Evolutionary conservation across 768 basidiomycete species (phyloP).

Genomic region (Boletellus ananiceps): DNA sequence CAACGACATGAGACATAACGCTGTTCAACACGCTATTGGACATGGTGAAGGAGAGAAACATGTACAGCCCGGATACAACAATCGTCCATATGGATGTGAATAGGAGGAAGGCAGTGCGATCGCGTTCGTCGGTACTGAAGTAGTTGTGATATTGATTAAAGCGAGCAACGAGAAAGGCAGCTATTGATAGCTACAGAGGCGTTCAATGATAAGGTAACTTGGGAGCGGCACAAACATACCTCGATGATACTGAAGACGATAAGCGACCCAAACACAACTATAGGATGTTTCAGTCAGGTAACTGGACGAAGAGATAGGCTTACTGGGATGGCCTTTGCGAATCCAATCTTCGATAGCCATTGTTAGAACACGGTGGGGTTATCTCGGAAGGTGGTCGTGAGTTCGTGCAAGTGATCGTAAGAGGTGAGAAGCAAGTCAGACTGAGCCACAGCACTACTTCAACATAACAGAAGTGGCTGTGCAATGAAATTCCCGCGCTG

Average conservation of each 20-base stretch:
- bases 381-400: conserved; percentile 22
- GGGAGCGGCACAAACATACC: conserved; percentile 32
- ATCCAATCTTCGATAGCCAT: conserved; percentile 41
- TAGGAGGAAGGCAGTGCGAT: conserved; percentile 61
- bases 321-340: conserved; percentile 54
- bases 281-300: conserved; percentile 29
- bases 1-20: conserved; percentile 57
- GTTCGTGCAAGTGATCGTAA: conserved; percentile 24
- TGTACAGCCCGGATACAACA: conserved; percentile 46
- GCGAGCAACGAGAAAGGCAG: conserved; percentile 65
- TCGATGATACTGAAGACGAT: conserved; percentile 63
- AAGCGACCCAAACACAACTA: conserved; percentile 46
- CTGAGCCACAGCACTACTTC: conserved; percentile 14
- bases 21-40: conserved; percentile 50
- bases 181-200: conserved; percentile 51
- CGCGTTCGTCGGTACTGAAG: conserved; percentile 44
- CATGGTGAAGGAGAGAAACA: conserved; percentile 50
- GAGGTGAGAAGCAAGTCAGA: conserved; percentile 2
- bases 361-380: conserved; percentile 9
- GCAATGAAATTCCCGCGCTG: conserved; percentile 11
- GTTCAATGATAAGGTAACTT: not conserved
- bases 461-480: conserved; percentile 24
- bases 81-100: conserved; percentile 75
- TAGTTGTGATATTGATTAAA: conserved; percentile 58
- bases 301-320: conserved; percentile 12